Conservation (phyloP, 2,329 filamentous ascomycete species). For the Botrytis pseudocinerea region DNA sequence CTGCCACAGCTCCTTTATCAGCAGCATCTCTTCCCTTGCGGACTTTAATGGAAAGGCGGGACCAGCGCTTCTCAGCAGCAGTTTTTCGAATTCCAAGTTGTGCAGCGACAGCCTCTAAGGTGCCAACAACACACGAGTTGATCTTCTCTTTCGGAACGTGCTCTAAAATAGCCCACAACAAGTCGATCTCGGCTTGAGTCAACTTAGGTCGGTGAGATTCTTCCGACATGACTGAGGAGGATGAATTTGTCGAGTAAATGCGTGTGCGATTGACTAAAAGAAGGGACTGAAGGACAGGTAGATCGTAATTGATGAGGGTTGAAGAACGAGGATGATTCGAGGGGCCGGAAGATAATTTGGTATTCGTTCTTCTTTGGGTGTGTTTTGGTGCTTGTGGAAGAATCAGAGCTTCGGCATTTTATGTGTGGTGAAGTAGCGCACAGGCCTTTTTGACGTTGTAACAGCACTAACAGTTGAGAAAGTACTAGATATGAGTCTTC, state of each 20-base stretch:
- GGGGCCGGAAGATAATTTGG: background rate
- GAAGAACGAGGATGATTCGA: background rate
- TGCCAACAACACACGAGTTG: background rate
- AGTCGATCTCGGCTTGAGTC: background rate
- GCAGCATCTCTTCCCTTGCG: background rate
- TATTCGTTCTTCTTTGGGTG: background rate
- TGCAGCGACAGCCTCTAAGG: background rate
- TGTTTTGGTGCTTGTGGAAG: background rate
- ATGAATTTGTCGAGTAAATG: background rate
- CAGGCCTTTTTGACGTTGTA: background rate
- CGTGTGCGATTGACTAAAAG: background rate
- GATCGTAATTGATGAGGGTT: background rate
- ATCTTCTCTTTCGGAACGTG: background rate
- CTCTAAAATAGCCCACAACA: background rate
- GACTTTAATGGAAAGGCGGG: background rate
- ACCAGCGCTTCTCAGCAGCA: background rate
- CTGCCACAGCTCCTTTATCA: background rate
- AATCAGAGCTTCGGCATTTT: background rate
- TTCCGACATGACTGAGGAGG: background rate
- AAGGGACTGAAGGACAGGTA: background rate
- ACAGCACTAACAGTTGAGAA: background rate
- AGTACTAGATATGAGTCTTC: no score
- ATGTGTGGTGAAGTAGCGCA: background rate
- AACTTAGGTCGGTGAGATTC: background rate
- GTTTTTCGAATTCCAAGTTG: background rate